Conservation (phyloP, 73 alveolate species). For the Symbiodinium pilosum region DNA sequence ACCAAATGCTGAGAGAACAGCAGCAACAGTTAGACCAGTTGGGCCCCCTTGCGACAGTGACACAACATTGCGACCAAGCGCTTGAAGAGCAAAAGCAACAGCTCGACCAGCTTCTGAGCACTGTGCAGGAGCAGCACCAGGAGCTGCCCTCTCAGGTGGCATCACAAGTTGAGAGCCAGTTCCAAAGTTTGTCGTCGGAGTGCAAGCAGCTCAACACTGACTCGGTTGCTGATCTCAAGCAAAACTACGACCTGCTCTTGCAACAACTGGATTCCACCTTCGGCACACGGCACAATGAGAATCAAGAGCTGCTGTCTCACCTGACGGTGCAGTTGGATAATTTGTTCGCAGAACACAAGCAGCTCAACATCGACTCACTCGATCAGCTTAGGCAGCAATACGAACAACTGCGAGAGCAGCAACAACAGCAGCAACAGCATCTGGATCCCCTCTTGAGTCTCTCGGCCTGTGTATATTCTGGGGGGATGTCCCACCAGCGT, state of each 20-base stretch:
- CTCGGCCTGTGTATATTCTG: too few species aligned
- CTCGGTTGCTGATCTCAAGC: not conserved
- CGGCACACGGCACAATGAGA: not conserved
- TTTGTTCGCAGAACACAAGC: not conserved
- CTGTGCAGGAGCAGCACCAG: not conserved
- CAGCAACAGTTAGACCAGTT: not conserved
- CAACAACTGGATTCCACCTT: not conserved
- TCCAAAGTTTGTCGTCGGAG: not conserved
- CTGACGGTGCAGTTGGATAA: not conserved
- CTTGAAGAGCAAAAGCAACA: not conserved
- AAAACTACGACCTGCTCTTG: not conserved
- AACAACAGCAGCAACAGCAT: conserved; percentile 9
- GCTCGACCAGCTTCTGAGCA: not conserved
- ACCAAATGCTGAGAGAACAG: not conserved
- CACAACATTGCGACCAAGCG: not conserved
- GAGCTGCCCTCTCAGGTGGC: not conserved
- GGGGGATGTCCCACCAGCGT: too few species aligned
- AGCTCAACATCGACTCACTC: not conserved
- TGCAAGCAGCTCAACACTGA: not conserved
- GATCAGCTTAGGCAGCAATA: not conserved
- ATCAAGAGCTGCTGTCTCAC: not conserved
- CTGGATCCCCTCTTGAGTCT: not conserved
- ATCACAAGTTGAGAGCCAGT: not conserved
- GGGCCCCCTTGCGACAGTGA: not conserved
- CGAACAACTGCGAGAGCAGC: not conserved